phyloP scores from a whole-genome alignment of 75 land plant species.

The Pseudotsuga menziesii region DNA sequence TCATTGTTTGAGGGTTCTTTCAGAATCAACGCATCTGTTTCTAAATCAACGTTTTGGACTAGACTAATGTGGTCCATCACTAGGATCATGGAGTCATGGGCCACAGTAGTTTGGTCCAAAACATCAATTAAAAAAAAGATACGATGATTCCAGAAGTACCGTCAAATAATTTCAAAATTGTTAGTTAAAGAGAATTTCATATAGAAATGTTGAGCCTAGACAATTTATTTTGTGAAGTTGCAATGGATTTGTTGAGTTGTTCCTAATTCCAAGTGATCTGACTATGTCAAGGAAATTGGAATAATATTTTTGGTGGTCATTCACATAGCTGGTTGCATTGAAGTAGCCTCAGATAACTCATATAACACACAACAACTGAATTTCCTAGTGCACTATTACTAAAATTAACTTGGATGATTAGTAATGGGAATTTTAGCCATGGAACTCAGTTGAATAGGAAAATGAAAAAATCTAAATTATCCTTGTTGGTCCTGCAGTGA shows the following conservation, averaged over 20 bases:
- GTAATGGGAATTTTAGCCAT: background rate
- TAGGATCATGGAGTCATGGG: too few species aligned
- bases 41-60: background rate
- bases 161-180: background rate
- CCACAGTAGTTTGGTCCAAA: too few species aligned
- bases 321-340: background rate
- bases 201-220: background rate
- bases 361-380: background rate
- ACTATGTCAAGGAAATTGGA: too few species aligned
- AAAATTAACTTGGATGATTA: background rate
- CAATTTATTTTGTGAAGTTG: background rate
- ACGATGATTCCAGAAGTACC: background rate
- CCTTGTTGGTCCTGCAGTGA: slow-evolving; percentile 39
- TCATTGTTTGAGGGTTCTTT: background rate
- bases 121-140: too few species aligned
- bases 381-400: background rate
- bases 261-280: background rate
- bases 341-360: background rate
- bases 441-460: background rate
- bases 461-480: background rate
- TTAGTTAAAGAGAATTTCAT: background rate
- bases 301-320: background rate
- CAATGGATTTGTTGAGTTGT: background rate
- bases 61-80: too few species aligned
- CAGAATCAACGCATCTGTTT: too few species aligned